Evolutionary conservation across 306 rosid species (phyloP), one percentile per base, ranked within the genome.

Genomic region (Pueraria montana): DNA sequence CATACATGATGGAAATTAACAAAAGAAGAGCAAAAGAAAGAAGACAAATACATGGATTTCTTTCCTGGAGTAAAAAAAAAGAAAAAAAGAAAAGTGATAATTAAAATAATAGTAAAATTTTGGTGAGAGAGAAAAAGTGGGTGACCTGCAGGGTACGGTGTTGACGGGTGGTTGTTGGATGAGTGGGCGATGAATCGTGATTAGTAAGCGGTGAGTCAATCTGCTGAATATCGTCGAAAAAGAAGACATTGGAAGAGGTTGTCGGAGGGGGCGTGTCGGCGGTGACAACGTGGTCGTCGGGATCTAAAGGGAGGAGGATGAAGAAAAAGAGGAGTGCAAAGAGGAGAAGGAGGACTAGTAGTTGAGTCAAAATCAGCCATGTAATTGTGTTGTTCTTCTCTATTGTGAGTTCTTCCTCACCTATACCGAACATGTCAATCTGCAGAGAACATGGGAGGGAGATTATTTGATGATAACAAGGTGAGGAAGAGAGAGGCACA

Each of bases 331-430:
- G 76, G 5, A 90, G 83, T 18, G 85, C 72, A 36, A 94, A 27
- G 71, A 96, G 93, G 53, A 94, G 96, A 64, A 94, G 17, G 18
- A 88, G 66, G 5, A 96, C 89, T 6, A 94, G 16, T 8, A 92
- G 76, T 65, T 94, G 99, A 77, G 90, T 89, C 91, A 94, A 92
- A 48, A 96, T 89, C n/a, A 96, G 84, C 96, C 96, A 96, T 68
- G 99, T 94, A 59, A 92, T 72, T 77, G 72, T 83, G 78, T 68
- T 83, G 78, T 68, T 80, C 79, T 77, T 90, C 62, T 83, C 73
- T 16, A 77, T 9, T 5, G 80, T 43, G 17, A 95, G 27, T 16
- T 88, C 93, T 18, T 53, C 26, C 38, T 91, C 94, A 53, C 89
- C 94, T 40, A 83, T 84, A 75, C 85, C 78, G 24, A 87, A 83